A percentile compares a stretch with the other conserved stretches of the same genome.
Conservation (phyloP, 768 basidiomycete genomes). For the Mycena amicta region DNA sequence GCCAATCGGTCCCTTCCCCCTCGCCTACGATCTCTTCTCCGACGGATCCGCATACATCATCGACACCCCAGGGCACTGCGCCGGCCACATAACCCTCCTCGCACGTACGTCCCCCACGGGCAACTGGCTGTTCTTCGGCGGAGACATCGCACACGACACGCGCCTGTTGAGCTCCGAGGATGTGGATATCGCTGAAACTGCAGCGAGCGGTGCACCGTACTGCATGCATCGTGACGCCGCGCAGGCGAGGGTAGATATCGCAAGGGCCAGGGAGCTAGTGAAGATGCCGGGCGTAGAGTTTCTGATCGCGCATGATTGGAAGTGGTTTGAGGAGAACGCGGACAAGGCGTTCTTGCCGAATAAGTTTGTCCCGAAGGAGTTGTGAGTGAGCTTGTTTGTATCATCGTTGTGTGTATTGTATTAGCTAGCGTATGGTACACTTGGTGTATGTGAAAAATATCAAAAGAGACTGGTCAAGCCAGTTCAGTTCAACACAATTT, state of each 20-base stretch:
- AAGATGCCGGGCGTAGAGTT: conserved; percentile 44
- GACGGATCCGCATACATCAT: conserved; percentile 63
- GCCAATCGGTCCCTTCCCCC: conserved; percentile 51
- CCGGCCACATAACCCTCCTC: conserved; percentile 57
- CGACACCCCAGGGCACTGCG: conserved; percentile 58
- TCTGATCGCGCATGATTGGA: conserved; percentile 54
- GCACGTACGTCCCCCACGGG: conserved; percentile 56
- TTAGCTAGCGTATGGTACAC: too few species aligned
- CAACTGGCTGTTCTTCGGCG: conserved; percentile 57
- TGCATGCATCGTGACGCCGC: conserved; percentile 50
- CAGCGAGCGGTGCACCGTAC: conserved; percentile 27
- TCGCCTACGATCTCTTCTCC: conserved; percentile 53
- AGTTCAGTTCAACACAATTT: too few species aligned
- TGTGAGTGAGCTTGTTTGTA: too few species aligned
- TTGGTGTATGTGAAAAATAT: too few species aligned
- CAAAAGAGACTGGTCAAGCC: too few species aligned
- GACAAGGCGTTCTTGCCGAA: conserved; percentile 44
- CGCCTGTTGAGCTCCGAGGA: conserved; percentile 47
- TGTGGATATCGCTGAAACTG: conserved; percentile 38
- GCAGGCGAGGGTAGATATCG: conserved; percentile 44
- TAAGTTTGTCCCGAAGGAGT: background rate
- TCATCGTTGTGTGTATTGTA: too few species aligned
- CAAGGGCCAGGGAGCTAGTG: conserved; percentile 40
- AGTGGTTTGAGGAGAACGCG: conserved; percentile 52
- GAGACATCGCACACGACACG: conserved; percentile 60